phyloP scores from a whole-genome alignment of 192 early-diverging fungal species.

The Podila epigama region DNA sequence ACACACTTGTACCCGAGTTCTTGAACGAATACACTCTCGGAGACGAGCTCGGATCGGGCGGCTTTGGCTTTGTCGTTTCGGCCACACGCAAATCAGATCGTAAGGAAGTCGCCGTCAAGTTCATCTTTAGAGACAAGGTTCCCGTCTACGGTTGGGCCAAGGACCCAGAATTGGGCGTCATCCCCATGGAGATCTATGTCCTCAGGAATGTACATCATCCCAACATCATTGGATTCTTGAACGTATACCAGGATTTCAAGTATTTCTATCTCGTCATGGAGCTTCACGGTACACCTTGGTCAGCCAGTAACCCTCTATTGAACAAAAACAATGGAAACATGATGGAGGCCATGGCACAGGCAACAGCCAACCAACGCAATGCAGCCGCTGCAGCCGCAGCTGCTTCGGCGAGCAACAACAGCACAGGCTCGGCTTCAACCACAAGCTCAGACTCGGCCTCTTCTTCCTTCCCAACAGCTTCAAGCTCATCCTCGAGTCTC shows the following conservation, averaged over 20 bases:
- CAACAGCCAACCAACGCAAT: conserved; percentile 23
- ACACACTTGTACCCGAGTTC: conserved; percentile 29
- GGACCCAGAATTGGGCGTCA: conserved; percentile 52
- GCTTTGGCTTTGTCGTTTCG: conserved; percentile 73
- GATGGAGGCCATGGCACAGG: conserved; percentile 38
- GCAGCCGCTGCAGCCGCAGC: background rate
- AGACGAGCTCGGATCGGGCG: conserved; percentile 71
- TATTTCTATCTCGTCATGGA: conserved; percentile 69
- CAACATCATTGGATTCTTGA: conserved; percentile 70
- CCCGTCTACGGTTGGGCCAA: conserved; percentile 56
- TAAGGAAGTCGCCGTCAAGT: conserved; percentile 76
- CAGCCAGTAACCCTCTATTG: conserved; percentile 30
- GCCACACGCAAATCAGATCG: conserved; percentile 58
- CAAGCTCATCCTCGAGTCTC: conserved; percentile 26
- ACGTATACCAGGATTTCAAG: conserved; percentile 51
- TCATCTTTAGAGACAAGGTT: conserved; percentile 67
- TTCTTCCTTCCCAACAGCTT: conserved; percentile 16
- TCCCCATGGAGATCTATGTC: conserved; percentile 65
- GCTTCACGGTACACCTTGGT: conserved; percentile 64
- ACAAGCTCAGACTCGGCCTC: conserved; percentile 36
- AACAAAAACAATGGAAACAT: conserved; percentile 16
- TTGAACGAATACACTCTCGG: conserved; percentile 50
- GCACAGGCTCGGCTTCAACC: conserved; percentile 20
- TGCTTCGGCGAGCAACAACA: background rate
- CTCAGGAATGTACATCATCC: conserved; percentile 60